phyloP scores from a whole-genome alignment of 164 flowering plant genomes.

The Sextonia rubra region DNA sequence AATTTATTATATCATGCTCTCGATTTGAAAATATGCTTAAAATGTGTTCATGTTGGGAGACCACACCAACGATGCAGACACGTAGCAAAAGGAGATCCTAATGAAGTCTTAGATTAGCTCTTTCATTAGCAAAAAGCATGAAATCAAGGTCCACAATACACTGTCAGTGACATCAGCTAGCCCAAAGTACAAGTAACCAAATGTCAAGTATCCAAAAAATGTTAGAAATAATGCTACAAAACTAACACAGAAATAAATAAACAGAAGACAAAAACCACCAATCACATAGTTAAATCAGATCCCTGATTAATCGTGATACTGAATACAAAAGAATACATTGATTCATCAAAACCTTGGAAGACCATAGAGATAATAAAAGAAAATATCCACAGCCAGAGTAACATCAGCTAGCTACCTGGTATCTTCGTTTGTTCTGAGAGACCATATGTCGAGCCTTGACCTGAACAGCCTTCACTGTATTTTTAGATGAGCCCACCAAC shows the following conservation, averaged over 20 bases:
- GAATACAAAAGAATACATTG: background rate
- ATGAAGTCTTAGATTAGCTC: too few relatives aligned
- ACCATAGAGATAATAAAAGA: background rate
- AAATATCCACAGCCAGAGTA: too few relatives aligned
- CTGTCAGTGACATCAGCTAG: too few relatives aligned
- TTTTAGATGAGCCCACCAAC: constrained; percentile 82
- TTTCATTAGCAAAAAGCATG: background rate
- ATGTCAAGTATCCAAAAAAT: too few relatives aligned
- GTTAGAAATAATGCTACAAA: too few relatives aligned
- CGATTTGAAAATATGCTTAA: background rate
- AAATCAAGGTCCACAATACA: background rate
- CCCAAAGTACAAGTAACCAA: too few relatives aligned
- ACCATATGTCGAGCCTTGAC: constrained; percentile 98
- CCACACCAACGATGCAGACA: background rate
- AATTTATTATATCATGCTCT: background rate
- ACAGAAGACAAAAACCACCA: too few relatives aligned
- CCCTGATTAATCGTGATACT: too few relatives aligned
- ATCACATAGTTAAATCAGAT: too few relatives aligned
- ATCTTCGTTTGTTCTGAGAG: constrained; percentile 96
- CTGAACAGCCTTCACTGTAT: constrained; percentile 92
- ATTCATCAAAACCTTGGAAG: background rate
- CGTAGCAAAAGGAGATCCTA: background rate
- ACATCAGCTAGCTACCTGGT: constrained; percentile 55
- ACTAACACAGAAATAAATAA: too few relatives aligned
- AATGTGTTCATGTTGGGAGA: background rate